Evolutionary conservation across 768 basidiomycete species (phyloP).

Genomic region (Suillus brevipes): DNA sequence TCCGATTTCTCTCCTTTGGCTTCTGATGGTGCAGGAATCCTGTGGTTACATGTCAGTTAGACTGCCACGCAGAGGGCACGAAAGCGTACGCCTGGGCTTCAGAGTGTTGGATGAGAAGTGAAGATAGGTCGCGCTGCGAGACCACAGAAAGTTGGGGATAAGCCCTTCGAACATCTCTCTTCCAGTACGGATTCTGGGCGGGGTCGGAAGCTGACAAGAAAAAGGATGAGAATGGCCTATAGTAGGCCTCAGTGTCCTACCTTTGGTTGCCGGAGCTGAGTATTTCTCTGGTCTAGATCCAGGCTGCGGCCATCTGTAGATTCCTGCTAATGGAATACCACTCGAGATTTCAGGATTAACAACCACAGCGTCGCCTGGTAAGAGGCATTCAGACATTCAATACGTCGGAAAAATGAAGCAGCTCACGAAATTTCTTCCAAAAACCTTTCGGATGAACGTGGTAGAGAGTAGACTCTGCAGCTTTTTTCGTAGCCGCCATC

Average conservation of each 20-base stretch:
- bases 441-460: slow-evolving; percentile 88
- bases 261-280: slow-evolving; percentile 86
- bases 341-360: slow-evolving; percentile 91
- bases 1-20: slow-evolving; percentile 36
- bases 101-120: slow-evolving; percentile 80
- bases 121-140: slow-evolving; percentile 79
- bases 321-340: slow-evolving; percentile 74
- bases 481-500: slow-evolving; percentile 72
- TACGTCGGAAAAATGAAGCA: neutral
- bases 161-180: slow-evolving; percentile 88
- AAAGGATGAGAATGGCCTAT: neutral
- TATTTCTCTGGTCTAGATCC: slow-evolving; percentile 87
- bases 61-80: slow-evolving; percentile 1
- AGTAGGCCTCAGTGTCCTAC: slow-evolving; percentile 38
- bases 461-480: slow-evolving; percentile 86
- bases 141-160: slow-evolving; percentile 92
- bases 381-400: slow-evolving; percentile 10
- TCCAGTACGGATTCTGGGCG: slow-evolving; percentile 93
- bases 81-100: slow-evolving; percentile 58
- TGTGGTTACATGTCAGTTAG: slow-evolving; percentile 27
- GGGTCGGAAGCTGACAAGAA: slow-evolving; percentile 69
- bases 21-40: slow-evolving; percentile 55
- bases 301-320: slow-evolving; percentile 83
- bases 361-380: slow-evolving; percentile 74
- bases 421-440: slow-evolving; percentile 95